A percentile compares a stretch with the other conserved stretches of the same genome.
Conservation (phyloP, 805 yeast genomes). For the Candida sanyiensis region DNA sequence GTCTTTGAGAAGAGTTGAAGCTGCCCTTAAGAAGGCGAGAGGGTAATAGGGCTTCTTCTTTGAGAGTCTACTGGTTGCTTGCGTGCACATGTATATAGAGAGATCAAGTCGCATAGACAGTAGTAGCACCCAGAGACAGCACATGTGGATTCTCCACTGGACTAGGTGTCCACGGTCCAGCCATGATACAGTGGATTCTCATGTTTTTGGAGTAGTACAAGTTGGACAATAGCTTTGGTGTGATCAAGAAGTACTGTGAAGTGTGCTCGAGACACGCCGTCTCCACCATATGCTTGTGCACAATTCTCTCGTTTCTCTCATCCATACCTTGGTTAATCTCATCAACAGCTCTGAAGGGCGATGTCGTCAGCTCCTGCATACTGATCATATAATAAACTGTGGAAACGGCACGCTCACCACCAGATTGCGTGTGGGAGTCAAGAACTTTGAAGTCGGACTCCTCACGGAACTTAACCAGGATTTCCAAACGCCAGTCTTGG, state of each 20-base stretch:
- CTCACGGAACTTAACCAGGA: slow-evolving; percentile 81
- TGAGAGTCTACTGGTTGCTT: too few species aligned
- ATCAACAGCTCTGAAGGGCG: slow-evolving; percentile 94
- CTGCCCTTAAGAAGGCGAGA: slow-evolving; percentile 14
- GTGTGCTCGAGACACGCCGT: slow-evolving; percentile 66
- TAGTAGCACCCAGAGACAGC: slow-evolving; percentile 33
- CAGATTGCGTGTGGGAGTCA: slow-evolving; percentile 88
- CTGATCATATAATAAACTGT: slow-evolving; percentile 89
- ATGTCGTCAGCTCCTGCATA: slow-evolving; percentile 77
- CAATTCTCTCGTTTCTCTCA: slow-evolving; percentile 80
- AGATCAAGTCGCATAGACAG: slow-evolving; percentile 10
- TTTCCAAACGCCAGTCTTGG: slow-evolving; percentile 77
- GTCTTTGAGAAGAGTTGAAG: slow-evolving; percentile 23
- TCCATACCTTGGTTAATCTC: slow-evolving; percentile 99
- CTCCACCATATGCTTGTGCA: slow-evolving; percentile 79
- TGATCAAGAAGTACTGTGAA: slow-evolving; percentile 86
- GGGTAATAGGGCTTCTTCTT: too few species aligned
- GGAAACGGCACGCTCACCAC: slow-evolving; percentile 96
- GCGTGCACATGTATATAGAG: not conserved
- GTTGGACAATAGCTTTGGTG: slow-evolving; percentile 83
- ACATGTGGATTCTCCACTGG: slow-evolving; percentile 28
- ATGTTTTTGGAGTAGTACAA: slow-evolving; percentile 71
- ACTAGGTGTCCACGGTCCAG: slow-evolving; percentile 43
- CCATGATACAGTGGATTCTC: slow-evolving; percentile 81
- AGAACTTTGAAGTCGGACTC: slow-evolving; percentile 62